These are phyloP conservation scores for Acanthamoeba sp. DNA, from an alignment of 208 protist species.

Conservation along the genomic window DNA sequence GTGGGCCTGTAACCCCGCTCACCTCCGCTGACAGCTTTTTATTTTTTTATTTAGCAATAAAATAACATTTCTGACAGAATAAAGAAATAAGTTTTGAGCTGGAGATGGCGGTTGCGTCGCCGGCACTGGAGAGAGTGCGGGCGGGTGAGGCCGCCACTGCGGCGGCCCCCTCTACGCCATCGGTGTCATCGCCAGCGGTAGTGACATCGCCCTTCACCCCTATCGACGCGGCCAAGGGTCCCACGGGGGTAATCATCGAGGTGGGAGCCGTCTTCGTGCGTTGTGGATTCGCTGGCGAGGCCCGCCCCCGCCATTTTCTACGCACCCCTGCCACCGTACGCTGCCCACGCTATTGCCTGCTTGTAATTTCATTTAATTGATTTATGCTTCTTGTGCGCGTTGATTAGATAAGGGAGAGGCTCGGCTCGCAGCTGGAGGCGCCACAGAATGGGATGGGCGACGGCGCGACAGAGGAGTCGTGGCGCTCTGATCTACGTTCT, in stretches of 20 bases:
- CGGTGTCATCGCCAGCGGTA: slow-evolving; percentile 7
- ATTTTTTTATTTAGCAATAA: no score
- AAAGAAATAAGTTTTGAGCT: no score
- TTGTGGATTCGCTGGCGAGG: slow-evolving; percentile 51
- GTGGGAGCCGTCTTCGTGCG: slow-evolving; percentile 3
- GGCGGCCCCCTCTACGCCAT: neutral
- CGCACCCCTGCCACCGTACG: neutral
- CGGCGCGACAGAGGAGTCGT: neutral
- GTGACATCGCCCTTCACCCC: slow-evolving; percentile 48
- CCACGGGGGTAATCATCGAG: slow-evolving; percentile 6
- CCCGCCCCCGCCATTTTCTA: slow-evolving; percentile 7
- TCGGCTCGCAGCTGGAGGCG: slow-evolving; percentile 1
- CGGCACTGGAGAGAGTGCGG: slow-evolving; percentile 2
- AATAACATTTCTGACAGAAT: no score
- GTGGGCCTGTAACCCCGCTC: no score
- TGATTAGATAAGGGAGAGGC: neutral
- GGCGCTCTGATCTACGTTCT: slow-evolving; percentile 26
- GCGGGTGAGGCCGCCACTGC: neutral
- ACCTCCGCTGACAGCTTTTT: no score
- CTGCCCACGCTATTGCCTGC: neutral
- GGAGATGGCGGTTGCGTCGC: slow-evolving; percentile 6
- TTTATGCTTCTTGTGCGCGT: neutral
- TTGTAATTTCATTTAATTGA: neutral
- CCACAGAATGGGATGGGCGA: slow-evolving; percentile 32
- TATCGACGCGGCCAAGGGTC: slow-evolving; percentile 5